These are phyloP conservation scores for Microdochium paspali DNA, from an alignment of 2,329 filamentous ascomycete genomes.

Conservation along the genomic window DNA sequence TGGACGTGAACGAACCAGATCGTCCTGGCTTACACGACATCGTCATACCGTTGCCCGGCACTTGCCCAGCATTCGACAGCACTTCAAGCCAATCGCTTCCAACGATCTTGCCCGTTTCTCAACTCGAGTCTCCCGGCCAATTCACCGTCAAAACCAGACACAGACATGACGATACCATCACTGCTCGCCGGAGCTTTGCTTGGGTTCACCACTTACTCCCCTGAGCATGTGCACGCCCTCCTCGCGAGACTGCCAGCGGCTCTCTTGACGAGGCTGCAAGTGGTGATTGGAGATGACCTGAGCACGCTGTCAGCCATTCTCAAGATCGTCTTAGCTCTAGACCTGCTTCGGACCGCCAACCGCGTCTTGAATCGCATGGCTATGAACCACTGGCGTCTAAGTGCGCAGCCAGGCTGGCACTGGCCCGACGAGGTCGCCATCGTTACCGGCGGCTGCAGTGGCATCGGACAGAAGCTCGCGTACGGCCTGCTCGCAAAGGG, in stretches of 20 bases:
- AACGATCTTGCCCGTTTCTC: too few species aligned
- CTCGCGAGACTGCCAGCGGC: background rate
- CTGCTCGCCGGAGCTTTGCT: background rate
- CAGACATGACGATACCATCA: background rate
- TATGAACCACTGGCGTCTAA: conserved; percentile 12
- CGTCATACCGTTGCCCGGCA: too few species aligned
- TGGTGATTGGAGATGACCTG: background rate
- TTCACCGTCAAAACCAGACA: background rate
- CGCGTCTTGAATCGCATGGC: conserved; percentile 10
- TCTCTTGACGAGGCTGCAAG: background rate
- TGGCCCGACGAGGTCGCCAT: conserved; percentile 17
- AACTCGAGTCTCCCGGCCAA: background rate
- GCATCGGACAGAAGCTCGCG: conserved; percentile 25
- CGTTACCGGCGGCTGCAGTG: conserved; percentile 16
- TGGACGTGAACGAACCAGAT: too few species aligned
- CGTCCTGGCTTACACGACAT: too few species aligned
- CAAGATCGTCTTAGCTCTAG: background rate
- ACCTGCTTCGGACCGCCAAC: conserved; percentile 8
- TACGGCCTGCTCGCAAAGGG: conserved; percentile 22
- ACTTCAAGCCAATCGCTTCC: too few species aligned
- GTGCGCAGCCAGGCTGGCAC: conserved; percentile 10
- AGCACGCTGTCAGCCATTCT: background rate
- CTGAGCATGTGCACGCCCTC: background rate
- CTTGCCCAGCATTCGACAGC: too few species aligned
- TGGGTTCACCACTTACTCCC: background rate